These are phyloP conservation scores for Coemansia sp. DNA, from an alignment of 192 early-diverging fungal genomes.

Conservation along the genomic window DNA sequence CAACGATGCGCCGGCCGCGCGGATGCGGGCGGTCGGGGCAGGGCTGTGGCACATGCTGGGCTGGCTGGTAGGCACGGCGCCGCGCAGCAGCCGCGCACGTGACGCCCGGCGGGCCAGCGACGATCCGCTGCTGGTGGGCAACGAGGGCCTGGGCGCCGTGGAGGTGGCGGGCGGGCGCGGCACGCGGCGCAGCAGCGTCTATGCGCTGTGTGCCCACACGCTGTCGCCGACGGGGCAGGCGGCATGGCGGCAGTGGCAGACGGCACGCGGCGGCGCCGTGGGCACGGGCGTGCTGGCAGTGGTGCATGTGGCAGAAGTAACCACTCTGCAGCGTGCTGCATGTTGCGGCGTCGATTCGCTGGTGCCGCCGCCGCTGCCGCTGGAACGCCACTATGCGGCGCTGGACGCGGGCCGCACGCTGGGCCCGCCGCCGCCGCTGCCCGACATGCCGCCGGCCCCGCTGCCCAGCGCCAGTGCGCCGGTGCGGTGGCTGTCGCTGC, in stretches of 20 bases:
- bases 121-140: conserved; percentile 47
- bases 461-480: conserved; percentile 9
- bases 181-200: conserved; percentile 21
- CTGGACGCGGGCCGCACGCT: conserved; percentile 15
- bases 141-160: conserved; percentile 49
- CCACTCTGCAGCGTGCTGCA: conserved; percentile 47
- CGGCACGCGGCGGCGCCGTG: conserved; percentile 8
- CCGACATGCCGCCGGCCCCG: conserved; percentile 12
- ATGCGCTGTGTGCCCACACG: conserved; percentile 51
- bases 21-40: conserved; percentile 20
- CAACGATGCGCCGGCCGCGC: conserved; percentile 6
- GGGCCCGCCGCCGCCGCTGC: conserved; percentile 40
- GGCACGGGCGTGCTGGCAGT: conserved; percentile 23
- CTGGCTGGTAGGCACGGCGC: conserved; percentile 41
- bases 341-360: conserved; percentile 30
- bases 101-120: conserved; percentile 25
- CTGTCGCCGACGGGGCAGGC: conserved; percentile 20
- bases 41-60: conserved; percentile 52
- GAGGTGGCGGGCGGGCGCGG: conserved; percentile 31
- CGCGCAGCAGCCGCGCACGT: conserved; percentile 3
- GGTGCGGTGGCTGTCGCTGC: conserved; percentile 42
- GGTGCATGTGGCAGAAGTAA: conserved; percentile 50
- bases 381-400: conserved; percentile 38
- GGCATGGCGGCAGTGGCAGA: conserved; percentile 39
- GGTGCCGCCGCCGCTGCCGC: conserved; percentile 43